Evolutionary conservation across 2,329 filamentous ascomycete species (phyloP), one percentile per base, ranked within the genome.

Genomic region (Tolypocladium tundrense): DNA sequence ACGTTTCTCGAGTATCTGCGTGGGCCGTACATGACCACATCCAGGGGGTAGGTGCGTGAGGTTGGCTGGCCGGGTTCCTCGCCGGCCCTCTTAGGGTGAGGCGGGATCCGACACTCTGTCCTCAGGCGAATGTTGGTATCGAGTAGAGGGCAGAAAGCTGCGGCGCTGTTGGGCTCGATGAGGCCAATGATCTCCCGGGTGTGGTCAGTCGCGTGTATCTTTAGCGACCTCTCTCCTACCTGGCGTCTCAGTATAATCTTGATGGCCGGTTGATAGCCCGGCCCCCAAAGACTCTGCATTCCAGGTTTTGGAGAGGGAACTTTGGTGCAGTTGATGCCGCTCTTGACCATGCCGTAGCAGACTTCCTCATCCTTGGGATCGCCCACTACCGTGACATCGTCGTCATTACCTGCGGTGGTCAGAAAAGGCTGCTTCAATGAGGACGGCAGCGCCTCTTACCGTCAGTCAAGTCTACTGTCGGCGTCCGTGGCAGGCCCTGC

Each of bases 21-120:
- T 8, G 88, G 86, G 1, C 90, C 91, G 66, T 94, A 97, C 9
- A 97, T 69, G 64, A 90, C 90, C 33, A 96, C 76, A 27, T 88
- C 85, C 33, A 93, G 77, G 14, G 77, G 77, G 60, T 88, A 85
- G 2, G 77, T 72, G 24, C 78, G 75, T 1, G 88, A 91, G 3
- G 81, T 83, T 0, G 77, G 69, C 57, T 82, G 75, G 41, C 90
- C 88, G 19, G 82, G 77, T 41, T 77, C 75, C 64, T 97, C 90
- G n/a, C 79, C 80, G 0, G 77, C 73, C 54, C 77, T 75, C 66
- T 84, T 88, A 48, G 78, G 82, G 50, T 91, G 83, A 7, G 83
- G 77, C 9, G 87, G 82, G 14, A 96, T 85, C 60, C 86, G 85
- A 56, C 87, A 86, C 57, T 87, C 84, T 19, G 89, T 86, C 48